Conservation (phyloP, 1,284 basidiomycete species). For the Omphalotus olearius region DNA sequence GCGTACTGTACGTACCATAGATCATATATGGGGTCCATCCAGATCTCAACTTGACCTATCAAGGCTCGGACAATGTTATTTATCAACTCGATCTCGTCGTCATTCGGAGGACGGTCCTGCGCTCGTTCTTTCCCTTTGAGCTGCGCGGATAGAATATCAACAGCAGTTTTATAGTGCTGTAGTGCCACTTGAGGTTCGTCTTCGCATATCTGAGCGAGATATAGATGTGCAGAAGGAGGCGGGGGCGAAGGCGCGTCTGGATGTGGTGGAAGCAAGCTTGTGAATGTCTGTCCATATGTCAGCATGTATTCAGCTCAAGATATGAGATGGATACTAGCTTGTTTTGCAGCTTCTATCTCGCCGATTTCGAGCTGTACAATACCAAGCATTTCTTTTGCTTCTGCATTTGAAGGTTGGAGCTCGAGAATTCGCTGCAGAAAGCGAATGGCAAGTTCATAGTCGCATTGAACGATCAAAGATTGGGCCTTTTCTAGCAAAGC, state of each 20-base stretch:
- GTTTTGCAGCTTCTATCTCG: constrained; percentile 68
- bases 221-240: constrained; percentile 84
- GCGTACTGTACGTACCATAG: constrained; percentile 64
- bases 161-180: constrained; percentile 78
- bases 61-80: constrained; percentile 80
- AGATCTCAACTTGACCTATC: constrained; percentile 92
- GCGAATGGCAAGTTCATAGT: constrained; percentile 77
- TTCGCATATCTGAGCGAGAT: constrained; percentile 84
- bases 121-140: constrained; percentile 70
- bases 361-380: constrained; percentile 77
- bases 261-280: constrained; percentile 56
- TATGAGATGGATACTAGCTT: constrained; percentile 40
- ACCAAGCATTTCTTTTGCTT: constrained; percentile 79
- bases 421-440: constrained; percentile 72
- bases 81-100: constrained; percentile 62
- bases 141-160: constrained; percentile 68
- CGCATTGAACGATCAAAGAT: constrained; percentile 73
- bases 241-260: constrained; percentile 52
- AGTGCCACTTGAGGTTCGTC: constrained; percentile 76
- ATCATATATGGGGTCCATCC: constrained; percentile 89
- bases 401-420: constrained; percentile 58
- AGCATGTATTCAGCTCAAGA: not conserved
- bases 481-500: constrained; percentile 74
- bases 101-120: constrained; percentile 33
- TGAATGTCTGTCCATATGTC: constrained; percentile 51